A percentile compares a stretch with the other conserved stretches of the same genome.
phyloP scores from a whole-genome alignment of 2,329 filamentous ascomycete species.

The Stachybotrys echinatus region DNA sequence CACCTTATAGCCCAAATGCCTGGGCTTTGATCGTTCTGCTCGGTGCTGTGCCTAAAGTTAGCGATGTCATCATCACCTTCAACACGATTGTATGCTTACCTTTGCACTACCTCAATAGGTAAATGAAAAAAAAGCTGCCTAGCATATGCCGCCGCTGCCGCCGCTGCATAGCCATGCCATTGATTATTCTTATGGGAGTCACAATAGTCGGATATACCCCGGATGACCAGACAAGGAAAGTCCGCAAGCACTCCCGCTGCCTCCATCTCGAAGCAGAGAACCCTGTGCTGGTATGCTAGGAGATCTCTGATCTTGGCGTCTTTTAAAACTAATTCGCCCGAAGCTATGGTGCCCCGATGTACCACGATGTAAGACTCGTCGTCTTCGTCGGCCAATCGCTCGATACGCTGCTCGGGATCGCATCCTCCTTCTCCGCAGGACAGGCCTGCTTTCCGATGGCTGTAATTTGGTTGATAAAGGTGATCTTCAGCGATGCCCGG shows the following conservation, averaged over 20 bases:
- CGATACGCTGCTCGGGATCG: not conserved
- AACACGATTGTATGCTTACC: not conserved
- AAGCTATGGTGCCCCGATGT: not conserved
- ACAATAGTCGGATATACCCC: not conserved
- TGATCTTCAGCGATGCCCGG: slow-evolving; percentile 7
- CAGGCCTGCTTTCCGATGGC: slow-evolving; percentile 1
- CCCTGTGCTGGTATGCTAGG: not conserved
- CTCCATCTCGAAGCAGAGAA: slow-evolving; percentile 1
- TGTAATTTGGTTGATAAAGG: slow-evolving; percentile 6
- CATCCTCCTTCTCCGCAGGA: slow-evolving; percentile 8
- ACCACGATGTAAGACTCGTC: not conserved
- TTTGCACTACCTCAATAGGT: not conserved
- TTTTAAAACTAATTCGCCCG: not conserved
- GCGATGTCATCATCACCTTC: not conserved
- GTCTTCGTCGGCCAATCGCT: not conserved
- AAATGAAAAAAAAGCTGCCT: not conserved
- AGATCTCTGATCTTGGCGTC: not conserved
- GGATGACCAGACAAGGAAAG: not conserved
- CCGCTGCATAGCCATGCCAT: not conserved
- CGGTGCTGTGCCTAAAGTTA: not conserved
- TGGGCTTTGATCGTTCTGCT: not conserved
- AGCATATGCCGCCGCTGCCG: not conserved
- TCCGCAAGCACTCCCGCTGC: not conserved
- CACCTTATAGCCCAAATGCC: not conserved
- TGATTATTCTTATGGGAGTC: not conserved